Percentiles rank a stretch among this genome's conserved stretches.
Conservation (phyloP, 2,329 filamentous ascomycete genomes). For the Peltaster fructicola region DNA sequence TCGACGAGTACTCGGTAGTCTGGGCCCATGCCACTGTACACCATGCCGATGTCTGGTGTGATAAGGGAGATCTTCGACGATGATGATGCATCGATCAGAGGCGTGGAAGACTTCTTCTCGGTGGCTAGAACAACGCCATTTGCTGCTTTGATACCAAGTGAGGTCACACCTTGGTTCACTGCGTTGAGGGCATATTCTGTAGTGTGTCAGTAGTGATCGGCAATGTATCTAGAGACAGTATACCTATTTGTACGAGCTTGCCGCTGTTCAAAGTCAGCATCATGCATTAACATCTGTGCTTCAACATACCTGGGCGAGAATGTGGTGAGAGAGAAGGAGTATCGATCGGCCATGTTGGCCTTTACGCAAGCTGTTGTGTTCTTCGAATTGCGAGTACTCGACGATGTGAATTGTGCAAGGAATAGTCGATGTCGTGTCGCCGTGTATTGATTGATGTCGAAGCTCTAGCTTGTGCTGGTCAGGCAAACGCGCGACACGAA, state of each 20-base stretch:
- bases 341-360: slow-evolving; percentile 78
- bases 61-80: slow-evolving; percentile 95
- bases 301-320: slow-evolving; percentile 87
- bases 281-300: not conserved
- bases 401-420: too few species aligned
- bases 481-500: too few species aligned
- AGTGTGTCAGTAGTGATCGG: slow-evolving; percentile 5
- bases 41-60: slow-evolving; percentile 98
- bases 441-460: too few species aligned
- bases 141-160: slow-evolving; percentile 96
- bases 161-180: slow-evolving; percentile 97
- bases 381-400: too few species aligned
- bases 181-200: slow-evolving; percentile 97
- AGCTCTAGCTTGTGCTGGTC: too few species aligned
- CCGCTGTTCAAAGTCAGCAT: slow-evolving; percentile 48
- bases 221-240: slow-evolving; percentile 3
- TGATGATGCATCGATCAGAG: slow-evolving; percentile 85
- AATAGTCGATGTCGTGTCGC: too few species aligned
- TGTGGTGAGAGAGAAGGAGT: slow-evolving; percentile 97
- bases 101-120: slow-evolving; percentile 98
- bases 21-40: slow-evolving; percentile 97
- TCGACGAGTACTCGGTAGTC: slow-evolving; percentile 97
- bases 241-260: slow-evolving; percentile 98
- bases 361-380: slow-evolving; percentile 2
- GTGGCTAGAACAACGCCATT: slow-evolving; percentile 98